Conservation (phyloP, 306 rosid species). For the Betula pendula region DNA sequence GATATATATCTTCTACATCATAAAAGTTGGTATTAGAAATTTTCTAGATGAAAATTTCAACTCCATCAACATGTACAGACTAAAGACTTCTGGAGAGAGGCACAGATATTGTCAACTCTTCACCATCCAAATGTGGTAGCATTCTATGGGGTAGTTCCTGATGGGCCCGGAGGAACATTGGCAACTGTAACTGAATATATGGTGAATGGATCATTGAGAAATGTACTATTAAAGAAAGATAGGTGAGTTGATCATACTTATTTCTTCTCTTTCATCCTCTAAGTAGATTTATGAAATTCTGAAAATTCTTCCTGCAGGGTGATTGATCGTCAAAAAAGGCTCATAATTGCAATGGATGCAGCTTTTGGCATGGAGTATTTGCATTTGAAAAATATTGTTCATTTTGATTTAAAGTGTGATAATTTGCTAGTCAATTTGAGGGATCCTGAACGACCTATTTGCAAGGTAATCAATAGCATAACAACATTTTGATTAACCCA, state of each 20-base stretch:
- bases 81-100: constrained; percentile 97
- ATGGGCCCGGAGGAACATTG: constrained; percentile 81
- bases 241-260: constrained; percentile 40
- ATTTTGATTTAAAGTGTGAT: constrained; percentile 95
- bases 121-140: constrained; percentile 99
- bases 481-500: background rate
- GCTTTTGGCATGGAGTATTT: constrained; percentile 99
- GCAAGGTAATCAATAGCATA: constrained; percentile 65
- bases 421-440: constrained; percentile 91
- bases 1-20: background rate
- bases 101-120: constrained; percentile 84
- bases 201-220: constrained; percentile 95
- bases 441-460: constrained; percentile 84
- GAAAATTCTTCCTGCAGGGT: constrained; percentile 57
- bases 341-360: constrained; percentile 83
- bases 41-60: constrained; percentile 8
- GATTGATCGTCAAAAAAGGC: constrained; percentile 83
- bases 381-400: constrained; percentile 87
- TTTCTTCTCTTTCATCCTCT: constrained; percentile 15
- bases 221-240: constrained; percentile 68
- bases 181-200: constrained; percentile 91
- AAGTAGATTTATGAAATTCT: constrained; percentile 13
- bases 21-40: background rate
- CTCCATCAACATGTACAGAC: constrained; percentile 44
- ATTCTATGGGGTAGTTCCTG: constrained; percentile 90